Percentiles rank a stretch among this genome's conserved stretches.
phyloP scores from a whole-genome alignment of 345 rosid genomes.

The Pugionium cornutum region DNA sequence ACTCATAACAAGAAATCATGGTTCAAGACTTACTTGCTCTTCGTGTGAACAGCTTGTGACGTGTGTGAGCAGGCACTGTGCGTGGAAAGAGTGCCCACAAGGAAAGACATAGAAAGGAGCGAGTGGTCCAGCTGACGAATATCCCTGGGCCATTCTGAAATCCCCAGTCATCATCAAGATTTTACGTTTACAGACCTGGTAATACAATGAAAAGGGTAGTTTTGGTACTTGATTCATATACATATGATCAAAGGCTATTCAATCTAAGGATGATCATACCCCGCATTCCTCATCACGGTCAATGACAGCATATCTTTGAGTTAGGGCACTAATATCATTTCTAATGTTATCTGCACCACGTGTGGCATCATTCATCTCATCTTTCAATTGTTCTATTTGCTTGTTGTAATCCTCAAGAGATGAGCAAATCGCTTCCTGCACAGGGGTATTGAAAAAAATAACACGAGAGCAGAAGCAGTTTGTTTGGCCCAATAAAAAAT shows the following conservation, averaged over 20 bases:
- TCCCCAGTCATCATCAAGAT: constrained; percentile 66
- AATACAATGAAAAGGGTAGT: constrained; percentile 29
- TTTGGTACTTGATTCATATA: not conserved
- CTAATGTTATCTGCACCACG: constrained; percentile 99
- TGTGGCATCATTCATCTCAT: constrained; percentile 99
- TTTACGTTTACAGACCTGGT: constrained; percentile 79
- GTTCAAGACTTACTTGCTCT: constrained; percentile 33
- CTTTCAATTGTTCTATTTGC: constrained; percentile 88
- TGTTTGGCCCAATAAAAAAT: constrained; percentile 2
- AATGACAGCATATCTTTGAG: constrained; percentile 95
- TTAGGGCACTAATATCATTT: constrained; percentile 93
- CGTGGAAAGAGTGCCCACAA: constrained; percentile 91
- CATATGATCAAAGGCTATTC: not conserved
- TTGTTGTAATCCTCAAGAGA: constrained; percentile 95
- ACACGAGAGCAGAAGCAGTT: constrained; percentile 21
- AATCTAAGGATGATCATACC: constrained; percentile 55
- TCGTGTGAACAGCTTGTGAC: constrained; percentile 40
- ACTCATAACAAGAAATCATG: constrained; percentile 10
- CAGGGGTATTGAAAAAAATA: constrained; percentile 24
- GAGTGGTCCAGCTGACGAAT: constrained; percentile 81
- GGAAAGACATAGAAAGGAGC: constrained; percentile 97
- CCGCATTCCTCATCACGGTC: constrained; percentile 94
- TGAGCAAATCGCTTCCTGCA: constrained; percentile 95
- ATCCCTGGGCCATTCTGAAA: constrained; percentile 68
- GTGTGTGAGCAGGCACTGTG: constrained; percentile 77